phyloP scores from a whole-genome alignment of 106 monocot genomes.

The Allium cepa region DNA sequence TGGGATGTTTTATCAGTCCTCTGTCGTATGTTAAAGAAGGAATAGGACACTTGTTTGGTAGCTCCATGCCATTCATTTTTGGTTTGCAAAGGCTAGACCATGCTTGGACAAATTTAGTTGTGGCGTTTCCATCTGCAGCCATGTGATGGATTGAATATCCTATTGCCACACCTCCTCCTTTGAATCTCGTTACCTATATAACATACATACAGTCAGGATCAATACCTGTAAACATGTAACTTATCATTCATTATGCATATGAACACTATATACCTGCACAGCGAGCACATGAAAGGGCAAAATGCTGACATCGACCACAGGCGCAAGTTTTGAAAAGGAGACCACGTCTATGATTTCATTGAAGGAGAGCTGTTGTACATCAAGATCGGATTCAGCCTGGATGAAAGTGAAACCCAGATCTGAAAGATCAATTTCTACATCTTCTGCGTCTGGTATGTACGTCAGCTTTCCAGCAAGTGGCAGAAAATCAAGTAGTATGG shows the following conservation, averaged over 20 bases:
- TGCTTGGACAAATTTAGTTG: constrained; percentile 27
- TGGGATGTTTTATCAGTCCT: constrained; percentile 17
- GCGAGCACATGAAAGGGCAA: constrained; percentile 23
- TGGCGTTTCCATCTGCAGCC: constrained; percentile 25
- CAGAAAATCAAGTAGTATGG: constrained; percentile 19
- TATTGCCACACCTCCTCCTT: constrained; percentile 23
- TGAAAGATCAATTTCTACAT: constrained; percentile 25
- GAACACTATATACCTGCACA: constrained; percentile 4
- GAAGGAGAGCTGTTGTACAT: constrained; percentile 14
- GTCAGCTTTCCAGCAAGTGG: constrained; percentile 33
- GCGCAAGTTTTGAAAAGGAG: constrained; percentile 20
- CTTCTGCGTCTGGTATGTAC: constrained; percentile 14
- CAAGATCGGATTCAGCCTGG: constrained; percentile 30
- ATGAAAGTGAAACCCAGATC: constrained; percentile 20
- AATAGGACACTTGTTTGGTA: too few species aligned
- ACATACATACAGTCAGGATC: too few species aligned
- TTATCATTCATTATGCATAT: too few species aligned
- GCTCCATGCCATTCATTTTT: neutral
- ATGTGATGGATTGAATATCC: constrained; percentile 30
- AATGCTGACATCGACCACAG: constrained; percentile 4
- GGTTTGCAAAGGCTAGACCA: constrained; percentile 18
- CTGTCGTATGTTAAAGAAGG: constrained; percentile 12
- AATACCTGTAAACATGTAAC: too few species aligned
- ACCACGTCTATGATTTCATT: constrained; percentile 22
- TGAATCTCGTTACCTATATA: constrained; percentile 18